phyloP scores from a whole-genome alignment of 768 basidiomycete genomes.

The Russula foetens region DNA sequence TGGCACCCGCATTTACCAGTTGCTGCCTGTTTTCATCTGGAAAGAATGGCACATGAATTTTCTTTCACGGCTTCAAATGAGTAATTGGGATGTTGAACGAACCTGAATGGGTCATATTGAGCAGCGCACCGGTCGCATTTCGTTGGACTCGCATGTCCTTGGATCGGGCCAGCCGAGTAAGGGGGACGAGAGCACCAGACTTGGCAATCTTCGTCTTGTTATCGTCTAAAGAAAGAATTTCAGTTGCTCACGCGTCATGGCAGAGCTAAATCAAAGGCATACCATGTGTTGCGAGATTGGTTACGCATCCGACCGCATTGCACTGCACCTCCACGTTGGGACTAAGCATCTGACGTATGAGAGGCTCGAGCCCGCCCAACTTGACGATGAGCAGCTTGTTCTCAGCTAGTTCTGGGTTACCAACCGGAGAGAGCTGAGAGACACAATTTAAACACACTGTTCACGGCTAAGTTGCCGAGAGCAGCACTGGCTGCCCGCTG shows the following conservation, averaged over 20 bases:
- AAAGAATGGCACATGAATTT: neutral
- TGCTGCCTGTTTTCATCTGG: constrained; percentile 98
- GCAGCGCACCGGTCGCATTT: constrained; percentile 93
- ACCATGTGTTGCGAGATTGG: constrained; percentile 98
- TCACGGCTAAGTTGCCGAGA: constrained; percentile 94
- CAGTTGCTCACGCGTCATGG: neutral
- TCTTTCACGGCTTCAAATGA: neutral
- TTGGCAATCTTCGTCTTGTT: constrained; percentile 99
- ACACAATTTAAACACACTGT: constrained; percentile 53
- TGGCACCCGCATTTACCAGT: constrained; percentile 95
- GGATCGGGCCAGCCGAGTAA: constrained; percentile 90
- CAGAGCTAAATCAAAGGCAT: constrained; percentile 23
- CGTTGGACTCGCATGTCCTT: constrained; percentile 99
- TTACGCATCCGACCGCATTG: constrained; percentile 98
- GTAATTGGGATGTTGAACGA: constrained; percentile 21
- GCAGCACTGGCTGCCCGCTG: constrained; percentile 98
- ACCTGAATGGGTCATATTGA: constrained; percentile 99
- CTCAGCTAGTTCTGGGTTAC: constrained; percentile 53
- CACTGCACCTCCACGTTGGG: constrained; percentile 99
- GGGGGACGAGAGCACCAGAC: constrained; percentile 95
- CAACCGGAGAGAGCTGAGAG: neutral
- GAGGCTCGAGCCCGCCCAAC: constrained; percentile 92
- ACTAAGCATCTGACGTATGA: constrained; percentile 98
- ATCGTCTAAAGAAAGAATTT: constrained; percentile 58
- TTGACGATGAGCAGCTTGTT: constrained; percentile 99